Evolutionary conservation across 2,329 filamentous ascomycete genomes (phyloP), one percentile per base, ranked within the genome.

Genomic region (Xylaria sp.): DNA sequence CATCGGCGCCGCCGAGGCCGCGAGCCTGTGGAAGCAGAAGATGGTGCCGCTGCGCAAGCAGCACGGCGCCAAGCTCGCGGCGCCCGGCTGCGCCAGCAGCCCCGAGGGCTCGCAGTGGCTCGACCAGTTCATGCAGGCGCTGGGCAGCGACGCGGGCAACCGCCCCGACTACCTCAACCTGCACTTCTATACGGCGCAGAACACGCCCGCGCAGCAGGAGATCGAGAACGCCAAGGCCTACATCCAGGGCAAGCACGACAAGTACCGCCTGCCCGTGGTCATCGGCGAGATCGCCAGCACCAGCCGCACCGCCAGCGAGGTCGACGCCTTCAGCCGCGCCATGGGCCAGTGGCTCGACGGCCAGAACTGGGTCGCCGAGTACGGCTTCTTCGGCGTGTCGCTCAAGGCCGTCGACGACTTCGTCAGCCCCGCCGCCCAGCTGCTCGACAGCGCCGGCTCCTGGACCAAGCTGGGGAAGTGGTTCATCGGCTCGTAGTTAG

Each of bases 321-420:
- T 77, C 5, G 61, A 69, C 38, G 56, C 54, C 17, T 78, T 77
- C 57, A 76, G 72, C n/a, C 64, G 66, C 21, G 53, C 69, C 44
- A 56, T 75, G 51, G 68, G 67, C 24, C 70, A 71, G 42, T 77
- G 72, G 74, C 70, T 76, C 64, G 76, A 78, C 56, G 51, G 60
- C 40, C 67, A 67, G 56, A 66, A 67, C 40, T 77, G 70, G 69
- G 62, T 78, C 16, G 64, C 64, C 49, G 73, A 76, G 57, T 77
- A 77, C 60, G 71, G 67, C 24, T 74, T 75, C 61, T 76, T 75
- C 59, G 74, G 73, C 18, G 74, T 74, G 48, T 75, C 75, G 66
- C 63, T 63, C 42, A 61, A 71, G n/a, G 61, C 69, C 46, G 71
- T 71, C 7, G 74, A 78, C 55, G 63, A 60, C 43, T 78, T 74